Evolutionary conservation across 2,329 filamentous ascomycete species (phyloP).

Genomic region (Exserohilum rostratum): DNA sequence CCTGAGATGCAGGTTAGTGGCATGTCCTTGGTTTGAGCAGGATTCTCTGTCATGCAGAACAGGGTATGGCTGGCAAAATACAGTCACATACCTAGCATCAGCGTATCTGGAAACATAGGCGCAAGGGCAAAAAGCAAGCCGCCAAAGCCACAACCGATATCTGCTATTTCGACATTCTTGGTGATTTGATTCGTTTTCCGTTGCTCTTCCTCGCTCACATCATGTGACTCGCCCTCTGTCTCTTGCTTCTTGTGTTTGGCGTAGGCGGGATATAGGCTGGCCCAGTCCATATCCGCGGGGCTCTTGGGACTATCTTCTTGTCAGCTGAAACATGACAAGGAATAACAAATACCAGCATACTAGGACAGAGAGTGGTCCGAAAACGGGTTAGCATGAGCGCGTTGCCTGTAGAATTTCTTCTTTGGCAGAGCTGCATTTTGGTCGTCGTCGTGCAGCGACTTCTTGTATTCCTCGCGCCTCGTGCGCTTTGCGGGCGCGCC

Average conservation of each 20-base stretch:
- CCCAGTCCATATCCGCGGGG: constrained; percentile 91
- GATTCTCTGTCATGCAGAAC: not conserved
- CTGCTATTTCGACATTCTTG: constrained; percentile 85
- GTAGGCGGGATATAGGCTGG: constrained; percentile 78
- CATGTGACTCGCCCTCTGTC: constrained; percentile 33
- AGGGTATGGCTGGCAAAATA: not conserved
- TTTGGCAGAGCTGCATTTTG: constrained; percentile 71
- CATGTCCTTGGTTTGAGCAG: not conserved
- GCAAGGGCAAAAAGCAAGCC: constrained; percentile 86
- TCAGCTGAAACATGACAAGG: constrained; percentile 15
- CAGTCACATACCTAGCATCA: constrained; percentile 74
- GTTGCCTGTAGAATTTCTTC: constrained; percentile 95
- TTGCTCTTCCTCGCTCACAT: constrained; percentile 19
- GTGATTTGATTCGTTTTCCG: constrained; percentile 49
- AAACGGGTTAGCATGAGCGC: constrained; percentile 97
- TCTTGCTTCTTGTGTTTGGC: constrained; percentile 33
- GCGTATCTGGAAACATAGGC: constrained; percentile 77
- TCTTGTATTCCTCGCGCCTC: constrained; percentile 56
- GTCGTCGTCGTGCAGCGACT: constrained; percentile 42
- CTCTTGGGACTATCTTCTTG: constrained; percentile 68
- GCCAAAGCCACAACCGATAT: constrained; percentile 97
- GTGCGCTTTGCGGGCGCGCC: constrained; percentile 49
- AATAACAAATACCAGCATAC: constrained; percentile 55
- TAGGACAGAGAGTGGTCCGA: constrained; percentile 90
- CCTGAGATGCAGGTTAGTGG: constrained; percentile 56